Evolutionary conservation across 2,329 filamentous ascomycete species (phyloP).

Genomic region (Karstenula rhodostoma): DNA sequence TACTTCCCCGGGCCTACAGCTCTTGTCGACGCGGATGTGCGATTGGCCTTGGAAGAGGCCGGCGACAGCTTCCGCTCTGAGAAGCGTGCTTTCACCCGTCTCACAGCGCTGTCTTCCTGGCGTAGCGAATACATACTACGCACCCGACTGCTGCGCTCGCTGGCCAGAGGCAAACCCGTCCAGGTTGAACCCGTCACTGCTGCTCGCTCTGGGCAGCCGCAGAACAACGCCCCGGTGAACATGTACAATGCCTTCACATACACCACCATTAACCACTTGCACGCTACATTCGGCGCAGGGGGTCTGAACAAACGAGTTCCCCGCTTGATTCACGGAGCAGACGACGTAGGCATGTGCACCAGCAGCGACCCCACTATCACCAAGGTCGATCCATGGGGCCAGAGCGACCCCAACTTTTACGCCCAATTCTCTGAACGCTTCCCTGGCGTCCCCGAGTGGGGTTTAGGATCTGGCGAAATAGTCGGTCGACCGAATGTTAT

Average conservation of each 20-base stretch:
- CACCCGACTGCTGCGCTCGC: constrained; percentile 81
- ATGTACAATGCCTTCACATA: constrained; percentile 87
- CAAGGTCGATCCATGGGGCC: constrained; percentile 83
- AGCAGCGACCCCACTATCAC: constrained; percentile 79
- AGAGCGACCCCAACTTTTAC: constrained; percentile 77
- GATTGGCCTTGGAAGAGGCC: constrained; percentile 54
- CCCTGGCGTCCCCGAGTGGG: constrained; percentile 77
- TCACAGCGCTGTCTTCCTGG: constrained; percentile 90
- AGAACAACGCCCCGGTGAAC: constrained; percentile 75
- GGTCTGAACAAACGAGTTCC: constrained; percentile 74
- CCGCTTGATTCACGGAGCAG: constrained; percentile 82
- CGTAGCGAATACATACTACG: constrained; percentile 93
- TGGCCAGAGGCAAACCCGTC: constrained; percentile 80
- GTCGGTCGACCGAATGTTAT: constrained; percentile 84
- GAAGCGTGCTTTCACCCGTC: constrained; percentile 79
- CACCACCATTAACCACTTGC: constrained; percentile 79
- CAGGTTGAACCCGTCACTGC: constrained; percentile 63
- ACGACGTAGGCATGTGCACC: constrained; percentile 79
- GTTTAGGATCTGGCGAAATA: constrained; percentile 76
- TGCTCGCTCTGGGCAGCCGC: constrained; percentile 62
- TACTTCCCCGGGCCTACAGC: constrained; percentile 82
- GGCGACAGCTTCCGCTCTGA: constrained; percentile 69
- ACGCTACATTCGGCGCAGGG: constrained; percentile 74
- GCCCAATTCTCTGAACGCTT: constrained; percentile 81
- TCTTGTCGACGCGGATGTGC: constrained; percentile 51